Evolutionary conservation across 2,329 filamentous ascomycete genomes (phyloP), one percentile per base, ranked within the genome.

Genomic region (Venturia carpophila): DNA sequence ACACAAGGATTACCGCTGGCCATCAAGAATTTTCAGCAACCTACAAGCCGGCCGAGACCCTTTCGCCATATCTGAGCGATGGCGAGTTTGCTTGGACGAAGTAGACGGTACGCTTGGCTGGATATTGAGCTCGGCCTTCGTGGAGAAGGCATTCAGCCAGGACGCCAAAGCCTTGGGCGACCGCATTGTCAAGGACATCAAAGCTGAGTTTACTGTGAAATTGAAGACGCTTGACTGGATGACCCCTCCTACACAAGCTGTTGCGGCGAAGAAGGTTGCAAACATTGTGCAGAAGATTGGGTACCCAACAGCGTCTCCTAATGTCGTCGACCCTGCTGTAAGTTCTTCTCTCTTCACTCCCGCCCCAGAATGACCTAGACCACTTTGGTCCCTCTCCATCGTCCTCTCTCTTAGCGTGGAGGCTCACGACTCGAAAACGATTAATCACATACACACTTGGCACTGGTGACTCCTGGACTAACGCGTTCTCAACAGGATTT

Each of bases 71-170:
- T 76, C 84, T 15, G 87, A 90, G 69, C 80, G 87, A 62, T 89
- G 87, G 87, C 80, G 86, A 69, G 85, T 79, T 9, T 90, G 87
- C 69, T 79, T 89, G 39, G 72, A 71, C 7, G 79, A 81, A 41
- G 79, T 87, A 5, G 84, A 88, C 68, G 72, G 74, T 30, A 81
- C 82, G 3, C 73, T 90, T 30, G 83, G 83, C 1, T 90, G 87
- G 87, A 86, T 88, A 61, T 75, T 89, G n/a, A 87, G 86, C 71
- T 83, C 86, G 27, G 89, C 90, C 75, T 91, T 87, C 68, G 80
- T 90, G 1, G 83, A 90, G 67, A 84, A 84, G 61, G 82, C 86
- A 0, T 91, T 90, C 70, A 84, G 85, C 0, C 80, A 86, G 11
- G 82, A 84, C 24, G 86, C 86, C 0, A 88, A 89, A 71, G 75